Evolutionary conservation across 352 stramenopile species (phyloP).

Genomic region (Pythium phragmiticola): DNA sequence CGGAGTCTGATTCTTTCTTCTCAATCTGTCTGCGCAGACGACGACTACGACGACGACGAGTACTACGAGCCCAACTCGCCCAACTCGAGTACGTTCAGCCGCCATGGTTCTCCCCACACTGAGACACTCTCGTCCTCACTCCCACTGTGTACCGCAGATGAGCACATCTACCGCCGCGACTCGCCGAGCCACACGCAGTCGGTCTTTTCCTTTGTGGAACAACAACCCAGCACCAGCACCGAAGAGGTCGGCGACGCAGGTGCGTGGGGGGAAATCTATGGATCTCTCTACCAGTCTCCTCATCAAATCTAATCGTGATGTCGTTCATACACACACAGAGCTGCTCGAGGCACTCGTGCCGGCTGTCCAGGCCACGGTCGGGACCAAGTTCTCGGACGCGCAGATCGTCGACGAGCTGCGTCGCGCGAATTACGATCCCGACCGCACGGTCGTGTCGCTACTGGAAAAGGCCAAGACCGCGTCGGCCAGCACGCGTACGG

Average conservation of each 20-base stretch:
- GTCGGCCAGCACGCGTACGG: conserved; percentile 24
- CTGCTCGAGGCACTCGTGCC: conserved; percentile 57
- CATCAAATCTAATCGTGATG: neutral
- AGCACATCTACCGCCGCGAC: conserved; percentile 83
- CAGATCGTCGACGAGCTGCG: conserved; percentile 72
- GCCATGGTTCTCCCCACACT: neutral
- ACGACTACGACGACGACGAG: conserved; percentile 73
- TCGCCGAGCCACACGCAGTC: conserved; percentile 73
- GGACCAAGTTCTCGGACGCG: conserved; percentile 49
- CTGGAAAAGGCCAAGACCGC: conserved; percentile 70
- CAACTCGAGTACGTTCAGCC: conserved; percentile 45
- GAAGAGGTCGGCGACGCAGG: conserved; percentile 39
- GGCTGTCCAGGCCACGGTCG: conserved; percentile 51
- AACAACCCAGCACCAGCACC: conserved; percentile 33
- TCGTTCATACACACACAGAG: conserved; percentile 25
- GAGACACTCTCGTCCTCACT: neutral
- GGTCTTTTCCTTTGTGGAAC: conserved; percentile 81
- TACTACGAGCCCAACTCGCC: conserved; percentile 66
- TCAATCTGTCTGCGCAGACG: conserved; percentile 4
- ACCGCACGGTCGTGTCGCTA: conserved; percentile 69
- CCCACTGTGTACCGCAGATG: conserved; percentile 32
- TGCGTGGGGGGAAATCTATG: conserved; percentile 14
- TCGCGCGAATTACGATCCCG: conserved; percentile 73
- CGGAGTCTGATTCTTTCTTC: too few species aligned
- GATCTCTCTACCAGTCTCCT: neutral